Evolutionary conservation across 257 asterid genomes (phyloP).

Genomic region (Solanum raphanifolium): DNA sequence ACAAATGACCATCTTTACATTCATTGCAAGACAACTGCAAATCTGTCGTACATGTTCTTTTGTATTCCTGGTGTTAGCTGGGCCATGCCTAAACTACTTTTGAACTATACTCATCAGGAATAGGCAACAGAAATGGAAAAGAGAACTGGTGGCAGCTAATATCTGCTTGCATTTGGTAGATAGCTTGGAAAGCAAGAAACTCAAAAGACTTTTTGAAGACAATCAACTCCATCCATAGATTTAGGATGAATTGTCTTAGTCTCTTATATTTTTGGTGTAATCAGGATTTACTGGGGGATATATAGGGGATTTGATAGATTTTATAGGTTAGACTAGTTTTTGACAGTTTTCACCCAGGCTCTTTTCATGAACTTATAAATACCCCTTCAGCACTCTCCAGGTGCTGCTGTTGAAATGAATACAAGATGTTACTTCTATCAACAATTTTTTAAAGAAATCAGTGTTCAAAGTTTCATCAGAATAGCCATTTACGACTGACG

Average conservation of each 20-base stretch:
- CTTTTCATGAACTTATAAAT: background rate
- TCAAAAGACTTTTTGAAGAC: background rate
- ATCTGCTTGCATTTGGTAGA: background rate
- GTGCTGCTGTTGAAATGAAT: background rate
- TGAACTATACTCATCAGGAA: background rate
- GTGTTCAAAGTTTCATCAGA: background rate
- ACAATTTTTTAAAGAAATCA: background rate
- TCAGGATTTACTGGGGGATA: background rate
- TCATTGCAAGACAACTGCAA: background rate
- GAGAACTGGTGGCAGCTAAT: background rate
- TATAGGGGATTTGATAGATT: background rate
- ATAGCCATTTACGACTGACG: background rate
- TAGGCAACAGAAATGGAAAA: background rate
- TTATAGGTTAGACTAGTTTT: background rate
- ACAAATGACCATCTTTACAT: background rate
- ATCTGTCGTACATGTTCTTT: background rate
- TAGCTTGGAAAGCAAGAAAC: background rate
- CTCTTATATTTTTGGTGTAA: background rate
- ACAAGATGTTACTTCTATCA: background rate
- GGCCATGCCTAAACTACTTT: background rate
- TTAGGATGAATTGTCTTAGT: background rate
- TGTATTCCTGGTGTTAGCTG: background rate
- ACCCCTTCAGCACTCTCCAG: background rate
- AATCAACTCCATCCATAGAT: background rate
- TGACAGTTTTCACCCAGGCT: background rate